phyloP scores from a whole-genome alignment of 306 rosid species.

The Cicer cuneatum region DNA sequence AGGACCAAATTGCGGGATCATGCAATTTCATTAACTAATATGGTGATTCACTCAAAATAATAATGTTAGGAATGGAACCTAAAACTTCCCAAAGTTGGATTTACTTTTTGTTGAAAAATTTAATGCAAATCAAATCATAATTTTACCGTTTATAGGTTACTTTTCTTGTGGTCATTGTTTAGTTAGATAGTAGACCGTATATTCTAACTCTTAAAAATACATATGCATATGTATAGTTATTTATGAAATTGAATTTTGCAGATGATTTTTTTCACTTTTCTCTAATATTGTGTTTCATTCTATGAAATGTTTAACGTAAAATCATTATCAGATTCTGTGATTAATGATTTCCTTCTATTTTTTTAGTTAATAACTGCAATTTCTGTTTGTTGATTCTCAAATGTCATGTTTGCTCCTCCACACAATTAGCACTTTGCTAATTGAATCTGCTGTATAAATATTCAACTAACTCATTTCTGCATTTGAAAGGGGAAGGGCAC shows the following conservation, averaged over 20 bases:
- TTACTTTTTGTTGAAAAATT: constrained; percentile 5
- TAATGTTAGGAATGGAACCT: constrained; percentile 10
- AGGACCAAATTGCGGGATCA: neutral
- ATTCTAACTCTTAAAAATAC: neutral
- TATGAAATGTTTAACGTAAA: neutral
- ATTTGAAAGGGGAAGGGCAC: constrained; percentile 74
- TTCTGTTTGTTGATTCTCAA: constrained; percentile 8
- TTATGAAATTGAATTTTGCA: neutral
- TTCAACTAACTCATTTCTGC: constrained; percentile 42
- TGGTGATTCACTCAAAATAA: neutral
- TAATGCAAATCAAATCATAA: constrained; percentile 5
- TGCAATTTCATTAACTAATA: neutral
- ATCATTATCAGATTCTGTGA: constrained; percentile 18
- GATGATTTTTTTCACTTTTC: constrained; percentile 7
- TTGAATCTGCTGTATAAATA: constrained; percentile 31
- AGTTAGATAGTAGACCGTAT: constrained; percentile 29
- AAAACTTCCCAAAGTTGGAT: constrained; percentile 21
- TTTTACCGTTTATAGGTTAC: neutral
- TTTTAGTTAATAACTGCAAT: neutral
- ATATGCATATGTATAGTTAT: neutral
- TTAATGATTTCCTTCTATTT: constrained; percentile 21
- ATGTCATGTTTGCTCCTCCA: constrained; percentile 29
- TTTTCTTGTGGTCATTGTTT: neutral
- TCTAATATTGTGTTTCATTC: neutral
- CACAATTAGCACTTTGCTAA: constrained; percentile 11